These are phyloP conservation scores for Aspergillus tamarii DNA, from an alignment of 2,329 filamentous ascomycete species.

Conservation along the genomic window DNA sequence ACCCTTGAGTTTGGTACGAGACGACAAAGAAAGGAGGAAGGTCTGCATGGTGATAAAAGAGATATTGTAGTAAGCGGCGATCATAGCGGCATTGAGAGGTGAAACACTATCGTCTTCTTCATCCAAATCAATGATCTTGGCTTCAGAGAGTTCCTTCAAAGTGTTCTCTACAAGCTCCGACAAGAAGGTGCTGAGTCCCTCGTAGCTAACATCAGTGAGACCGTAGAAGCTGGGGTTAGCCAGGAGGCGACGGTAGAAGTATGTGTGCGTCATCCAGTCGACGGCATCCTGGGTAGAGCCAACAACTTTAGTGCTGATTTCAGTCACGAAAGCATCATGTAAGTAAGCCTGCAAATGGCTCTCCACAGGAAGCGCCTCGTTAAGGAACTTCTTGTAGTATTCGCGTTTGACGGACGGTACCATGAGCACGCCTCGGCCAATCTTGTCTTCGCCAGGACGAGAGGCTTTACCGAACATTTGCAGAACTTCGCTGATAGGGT, in stretches of 20 bases:
- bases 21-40: conserved; percentile 85
- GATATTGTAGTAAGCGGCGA: conserved; percentile 98
- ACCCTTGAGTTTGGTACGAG: conserved; percentile 91
- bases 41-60: conserved; percentile 99
- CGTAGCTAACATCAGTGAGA: conserved; percentile 82
- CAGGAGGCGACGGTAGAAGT: conserved; percentile 92
- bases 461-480: conserved; percentile 98
- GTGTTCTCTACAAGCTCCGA: conserved; percentile 94
- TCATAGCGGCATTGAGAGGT: conserved; percentile 95
- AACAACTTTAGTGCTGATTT: conserved; percentile 95
- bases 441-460: conserved; percentile 74
- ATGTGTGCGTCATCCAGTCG: conserved; percentile 98
- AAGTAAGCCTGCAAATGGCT: conserved; percentile 90
- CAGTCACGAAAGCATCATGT: conserved; percentile 94
- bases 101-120: conserved; percentile 89
- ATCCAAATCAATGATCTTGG: conserved; percentile 93
- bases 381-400: conserved; percentile 98
- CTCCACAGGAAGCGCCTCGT: conserved; percentile 93
- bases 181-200: conserved; percentile 89
- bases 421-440: conserved; percentile 93
- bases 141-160: conserved; percentile 84
- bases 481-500: conserved; percentile 87
- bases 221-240: conserved; percentile 98
- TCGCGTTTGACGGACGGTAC: conserved; percentile 90
- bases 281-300: conserved; percentile 95